Conservation (phyloP, 371 early-diverging fungal genomes). For the Rhizopus stolonifer region DNA sequence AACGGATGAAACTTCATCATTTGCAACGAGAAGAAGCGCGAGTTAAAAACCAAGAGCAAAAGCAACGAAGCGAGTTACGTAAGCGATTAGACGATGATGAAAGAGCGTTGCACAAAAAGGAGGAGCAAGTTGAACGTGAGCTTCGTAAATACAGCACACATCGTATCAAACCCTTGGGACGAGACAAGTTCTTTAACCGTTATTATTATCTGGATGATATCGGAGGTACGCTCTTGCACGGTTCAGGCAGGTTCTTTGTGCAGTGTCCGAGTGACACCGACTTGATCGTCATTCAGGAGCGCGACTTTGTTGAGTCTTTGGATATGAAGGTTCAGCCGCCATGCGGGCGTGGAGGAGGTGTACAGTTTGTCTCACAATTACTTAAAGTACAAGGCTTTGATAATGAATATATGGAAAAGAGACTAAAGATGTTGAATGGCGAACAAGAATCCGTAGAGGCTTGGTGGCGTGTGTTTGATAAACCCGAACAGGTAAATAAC, state of each 20-base stretch:
- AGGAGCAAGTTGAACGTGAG: conserved; percentile 67
- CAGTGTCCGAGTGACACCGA: conserved; percentile 59
- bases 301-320: conserved; percentile 27
- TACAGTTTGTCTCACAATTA: conserved; percentile 31
- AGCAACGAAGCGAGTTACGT: conserved; percentile 42
- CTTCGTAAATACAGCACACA: conserved; percentile 61
- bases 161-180: conserved; percentile 76
- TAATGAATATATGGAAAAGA: conserved; percentile 21
- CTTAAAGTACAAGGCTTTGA: conserved; percentile 32
- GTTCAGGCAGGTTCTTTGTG: conserved; percentile 64
- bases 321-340: conserved; percentile 18
- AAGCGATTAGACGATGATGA: conserved; percentile 55
- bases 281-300: conserved; percentile 37
- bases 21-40: conserved; percentile 53
- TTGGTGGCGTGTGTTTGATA: conserved; percentile 66
- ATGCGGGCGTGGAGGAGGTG: conserved; percentile 49
- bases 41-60: conserved; percentile 45
- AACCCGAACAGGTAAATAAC: conserved; percentile 54
- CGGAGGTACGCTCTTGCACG: conserved; percentile 59
- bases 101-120: conserved; percentile 42
- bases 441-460: conserved; percentile 12
- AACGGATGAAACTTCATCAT: conserved; percentile 41
- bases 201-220: conserved; percentile 87
- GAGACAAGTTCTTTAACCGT: conserved; percentile 79
- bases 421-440: conserved; percentile 6